Evolutionary conservation across 208 protist genomes (phyloP), one percentile per base, ranked within the genome.

Genomic region (Vickermania spadyakhi): DNA sequence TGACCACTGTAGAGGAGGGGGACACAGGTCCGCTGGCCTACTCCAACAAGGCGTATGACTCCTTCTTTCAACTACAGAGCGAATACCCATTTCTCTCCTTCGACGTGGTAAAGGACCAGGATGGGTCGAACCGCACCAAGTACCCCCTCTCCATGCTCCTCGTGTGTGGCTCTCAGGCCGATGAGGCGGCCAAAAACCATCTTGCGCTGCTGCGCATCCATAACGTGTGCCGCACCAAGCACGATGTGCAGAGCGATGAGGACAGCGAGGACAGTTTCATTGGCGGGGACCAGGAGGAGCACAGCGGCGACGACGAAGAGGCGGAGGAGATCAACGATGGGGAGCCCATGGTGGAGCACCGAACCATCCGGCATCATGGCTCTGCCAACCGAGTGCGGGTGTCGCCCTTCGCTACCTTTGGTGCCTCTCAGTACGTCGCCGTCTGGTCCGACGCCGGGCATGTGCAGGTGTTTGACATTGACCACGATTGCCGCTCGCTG

Each of bases 141-240:
- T 98, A 96, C 70, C 98, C 97, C 5, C 78, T 97, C 31, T 94
- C 92, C 2, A 75, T 85, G 36, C 93, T 92, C 58, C 64, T 97
- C 2, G 94, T 97, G 4, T 97, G 93, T 45, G 98, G 98, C 61
- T 98, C 97, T 23, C 96, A 99, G 83, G 96, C 97, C 25, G 93
- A 96, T 28, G 68, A 79, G 28, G 56, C 70, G 0, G 57, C 70
- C 7, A 79, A 97, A 28, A 99, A 99, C 66, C 91, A 98, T 60
- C 66, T 99, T 4, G 57, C 96, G 13, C 55, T 98, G 3, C 83
- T 99, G 66, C 96, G 96, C 52, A 62, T 96, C 4, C 83, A 67
- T 1, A 86, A 97, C 72, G 84, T 99, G 55, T 86, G 83, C 58
- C 89, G 94, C 50, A 99, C 97, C 5, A 87, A 96, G 60, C 85